Percentiles rank a stretch among this genome's conserved stretches.
phyloP scores from a whole-genome alignment of 2,329 filamentous ascomycete species.

The Dactylellina leptospora region DNA sequence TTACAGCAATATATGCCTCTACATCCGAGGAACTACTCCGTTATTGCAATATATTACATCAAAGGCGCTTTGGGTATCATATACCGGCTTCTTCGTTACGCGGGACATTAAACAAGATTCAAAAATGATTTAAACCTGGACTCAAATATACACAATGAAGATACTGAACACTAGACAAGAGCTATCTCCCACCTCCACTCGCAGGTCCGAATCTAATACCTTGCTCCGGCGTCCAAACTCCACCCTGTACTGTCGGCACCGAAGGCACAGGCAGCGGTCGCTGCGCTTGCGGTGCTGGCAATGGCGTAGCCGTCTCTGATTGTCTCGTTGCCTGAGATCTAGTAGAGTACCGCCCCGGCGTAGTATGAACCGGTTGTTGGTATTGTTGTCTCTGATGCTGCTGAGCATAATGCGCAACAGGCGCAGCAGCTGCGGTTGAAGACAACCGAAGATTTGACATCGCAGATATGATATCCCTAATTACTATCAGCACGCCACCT shows the following conservation, averaged over 20 bases:
- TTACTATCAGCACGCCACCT: constrained; percentile 38
- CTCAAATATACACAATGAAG: not conserved
- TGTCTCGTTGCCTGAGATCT: constrained; percentile 67
- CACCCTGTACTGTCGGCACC: constrained; percentile 63
- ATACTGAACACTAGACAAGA: not conserved
- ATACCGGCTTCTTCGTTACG: constrained; percentile 19
- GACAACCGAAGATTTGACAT: constrained; percentile 36
- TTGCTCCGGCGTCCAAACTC: constrained; percentile 80
- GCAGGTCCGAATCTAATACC: constrained; percentile 77
- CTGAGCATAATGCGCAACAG: constrained; percentile 39
- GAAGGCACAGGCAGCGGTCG: constrained; percentile 58
- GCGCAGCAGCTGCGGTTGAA: constrained; percentile 29
- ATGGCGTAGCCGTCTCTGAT: constrained; percentile 65
- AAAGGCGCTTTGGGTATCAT: too few species aligned
- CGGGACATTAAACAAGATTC: not conserved
- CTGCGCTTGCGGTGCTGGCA: constrained; percentile 67
- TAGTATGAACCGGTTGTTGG: constrained; percentile 61
- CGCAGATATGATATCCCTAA: constrained; percentile 11
- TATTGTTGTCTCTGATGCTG: constrained; percentile 57
- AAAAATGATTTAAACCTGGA: not conserved
- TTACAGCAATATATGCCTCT: too few species aligned
- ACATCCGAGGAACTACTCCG: too few species aligned
- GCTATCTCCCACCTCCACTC: constrained; percentile 46
- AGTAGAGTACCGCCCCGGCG: constrained; percentile 63
- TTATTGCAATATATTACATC: too few species aligned